phyloP scores from a whole-genome alignment of 257 asterid genomes.

The Dorcoceras hygrometricum region DNA sequence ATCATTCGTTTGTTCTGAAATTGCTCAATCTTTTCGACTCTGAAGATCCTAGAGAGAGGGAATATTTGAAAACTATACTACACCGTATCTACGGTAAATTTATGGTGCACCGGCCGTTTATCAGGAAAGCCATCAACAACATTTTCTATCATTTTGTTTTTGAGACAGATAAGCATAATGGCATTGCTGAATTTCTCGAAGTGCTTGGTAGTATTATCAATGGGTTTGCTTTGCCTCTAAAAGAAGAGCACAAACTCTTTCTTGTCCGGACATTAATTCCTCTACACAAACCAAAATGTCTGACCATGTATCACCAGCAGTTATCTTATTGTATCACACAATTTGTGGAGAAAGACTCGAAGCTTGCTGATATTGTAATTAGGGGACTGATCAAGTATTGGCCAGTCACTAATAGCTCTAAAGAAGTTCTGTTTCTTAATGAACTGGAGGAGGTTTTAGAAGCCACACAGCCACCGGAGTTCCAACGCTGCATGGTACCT shows the following conservation, averaged over 20 bases:
- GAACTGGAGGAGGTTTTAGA: constrained; percentile 87
- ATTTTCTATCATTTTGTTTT: constrained; percentile 66
- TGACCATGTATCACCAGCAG: constrained; percentile 83
- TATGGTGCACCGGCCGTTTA: constrained; percentile 83
- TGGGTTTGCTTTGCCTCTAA: constrained; percentile 84
- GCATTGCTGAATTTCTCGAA: constrained; percentile 75
- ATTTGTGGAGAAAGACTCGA: constrained; percentile 78
- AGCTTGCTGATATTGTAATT: constrained; percentile 70
- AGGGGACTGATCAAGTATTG: constrained; percentile 76
- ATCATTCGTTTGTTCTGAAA: constrained; percentile 71
- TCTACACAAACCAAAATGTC: constrained; percentile 70
- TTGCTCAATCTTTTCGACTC: constrained; percentile 80
- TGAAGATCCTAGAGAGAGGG: constrained; percentile 87
- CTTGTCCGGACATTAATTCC: constrained; percentile 70
- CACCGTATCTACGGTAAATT: constrained; percentile 85
- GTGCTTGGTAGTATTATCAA: constrained; percentile 78
- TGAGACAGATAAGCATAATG: constrained; percentile 78
- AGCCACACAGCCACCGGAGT: constrained; percentile 69
- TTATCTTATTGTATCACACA: constrained; percentile 68
- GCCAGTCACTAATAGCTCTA: constrained; percentile 81
- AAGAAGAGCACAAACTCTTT: constrained; percentile 82
- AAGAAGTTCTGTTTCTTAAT: constrained; percentile 75
- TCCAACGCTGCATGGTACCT: constrained; percentile 79
- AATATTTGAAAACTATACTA: constrained; percentile 71
- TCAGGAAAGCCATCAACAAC: constrained; percentile 73